Evolutionary conservation across 305 asterid species (phyloP).

Genomic region (Rubia peregrina): DNA sequence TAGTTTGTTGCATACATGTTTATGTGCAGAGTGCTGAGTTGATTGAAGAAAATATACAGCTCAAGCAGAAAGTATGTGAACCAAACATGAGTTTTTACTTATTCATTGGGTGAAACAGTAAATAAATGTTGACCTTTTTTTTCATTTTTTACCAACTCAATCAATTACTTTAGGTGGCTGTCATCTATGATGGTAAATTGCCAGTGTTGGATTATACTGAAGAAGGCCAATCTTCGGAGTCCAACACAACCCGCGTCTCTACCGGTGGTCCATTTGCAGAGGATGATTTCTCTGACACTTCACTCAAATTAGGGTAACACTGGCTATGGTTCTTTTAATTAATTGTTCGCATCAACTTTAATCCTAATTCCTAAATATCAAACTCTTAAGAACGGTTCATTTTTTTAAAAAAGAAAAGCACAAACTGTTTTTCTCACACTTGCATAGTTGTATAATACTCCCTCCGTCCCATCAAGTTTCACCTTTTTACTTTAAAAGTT

Average conservation of each 20-base stretch:
- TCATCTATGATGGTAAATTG: conserved; percentile 20
- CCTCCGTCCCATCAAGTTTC: no score
- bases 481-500: no score
- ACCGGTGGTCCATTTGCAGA: conserved; percentile 27
- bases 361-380: no score
- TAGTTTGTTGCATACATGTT: neutral
- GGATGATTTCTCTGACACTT: conserved; percentile 34
- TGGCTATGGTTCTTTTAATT: no score
- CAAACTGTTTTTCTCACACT: no score
- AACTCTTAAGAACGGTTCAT: no score
- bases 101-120: neutral
- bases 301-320: conserved; percentile 32
- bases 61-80: conserved; percentile 27
- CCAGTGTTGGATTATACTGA: conserved; percentile 7
- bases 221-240: conserved; percentile 42
- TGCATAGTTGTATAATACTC: no score
- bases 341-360: no score
- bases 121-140: neutral
- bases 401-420: no score
- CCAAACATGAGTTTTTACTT: no score
- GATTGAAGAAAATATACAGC: conserved; percentile 27
- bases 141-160: no score
- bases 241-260: conserved; percentile 23
- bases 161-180: conserved; percentile 23
- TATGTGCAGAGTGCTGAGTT: conserved; percentile 31